A percentile compares a stretch with the other conserved stretches of the same genome.
Conservation (phyloP, 768 basidiomycete species). For the Tulasnella sp. region DNA sequence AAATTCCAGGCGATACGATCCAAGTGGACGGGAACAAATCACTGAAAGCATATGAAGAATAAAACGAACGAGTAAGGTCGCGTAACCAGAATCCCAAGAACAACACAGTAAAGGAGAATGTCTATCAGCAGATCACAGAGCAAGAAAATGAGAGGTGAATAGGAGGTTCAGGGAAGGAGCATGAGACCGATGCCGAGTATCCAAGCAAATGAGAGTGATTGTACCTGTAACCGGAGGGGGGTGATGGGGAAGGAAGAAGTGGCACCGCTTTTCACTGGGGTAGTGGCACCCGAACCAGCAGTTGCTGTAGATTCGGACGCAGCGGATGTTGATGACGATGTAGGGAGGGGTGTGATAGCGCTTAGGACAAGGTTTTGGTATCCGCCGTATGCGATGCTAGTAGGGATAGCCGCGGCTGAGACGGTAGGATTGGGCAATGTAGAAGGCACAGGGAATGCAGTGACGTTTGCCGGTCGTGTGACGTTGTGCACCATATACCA, state of each 20-base stretch:
- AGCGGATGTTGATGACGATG: background rate
- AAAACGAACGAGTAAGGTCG: too few species aligned
- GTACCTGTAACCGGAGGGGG: background rate
- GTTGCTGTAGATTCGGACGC: background rate
- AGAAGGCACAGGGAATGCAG: background rate
- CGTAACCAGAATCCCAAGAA: too few species aligned
- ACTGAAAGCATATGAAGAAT: too few species aligned
- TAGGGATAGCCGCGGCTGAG: background rate
- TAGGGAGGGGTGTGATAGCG: background rate
- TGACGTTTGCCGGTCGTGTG: constrained; percentile 2
- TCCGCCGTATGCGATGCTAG: background rate
- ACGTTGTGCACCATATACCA: constrained; percentile 11
- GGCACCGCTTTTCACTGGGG: background rate
- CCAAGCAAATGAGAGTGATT: background rate
- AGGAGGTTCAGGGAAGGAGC: background rate
- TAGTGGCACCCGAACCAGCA: background rate
- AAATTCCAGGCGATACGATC: too few species aligned
- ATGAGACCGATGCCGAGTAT: background rate
- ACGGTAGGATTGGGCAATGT: background rate
- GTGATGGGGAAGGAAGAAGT: background rate
- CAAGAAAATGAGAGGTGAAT: background rate
- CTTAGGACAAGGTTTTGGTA: background rate
- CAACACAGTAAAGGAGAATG: too few species aligned
- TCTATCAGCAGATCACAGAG: too few species aligned
- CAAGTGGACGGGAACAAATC: too few species aligned